Conservation (phyloP, 2,329 filamentous ascomycete species). For the Clarireedia sp. region DNA sequence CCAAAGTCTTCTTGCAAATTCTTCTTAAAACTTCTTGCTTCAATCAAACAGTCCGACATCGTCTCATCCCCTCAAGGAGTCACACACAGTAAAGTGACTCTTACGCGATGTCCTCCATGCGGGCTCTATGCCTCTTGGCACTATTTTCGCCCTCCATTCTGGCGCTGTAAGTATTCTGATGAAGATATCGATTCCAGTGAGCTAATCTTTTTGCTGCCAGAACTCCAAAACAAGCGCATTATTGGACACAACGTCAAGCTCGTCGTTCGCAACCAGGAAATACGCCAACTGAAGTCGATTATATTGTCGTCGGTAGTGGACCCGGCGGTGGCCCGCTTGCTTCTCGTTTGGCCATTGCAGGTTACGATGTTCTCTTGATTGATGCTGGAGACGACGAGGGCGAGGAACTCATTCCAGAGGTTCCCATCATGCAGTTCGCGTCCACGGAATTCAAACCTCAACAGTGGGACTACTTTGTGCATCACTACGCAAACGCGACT, state of each 20-base stretch:
- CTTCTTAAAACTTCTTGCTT: no score
- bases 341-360: slow-evolving; percentile 42
- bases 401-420: slow-evolving; percentile 34
- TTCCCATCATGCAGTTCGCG: slow-evolving; percentile 39
- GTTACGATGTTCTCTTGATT: slow-evolving; percentile 43
- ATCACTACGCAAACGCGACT: slow-evolving; percentile 16
- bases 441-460: slow-evolving; percentile 39
- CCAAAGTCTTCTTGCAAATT: no score
- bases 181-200: neutral
- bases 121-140: neutral
- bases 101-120: neutral
- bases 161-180: neutral
- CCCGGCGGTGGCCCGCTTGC: slow-evolving; percentile 44
- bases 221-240: slow-evolving; percentile 1
- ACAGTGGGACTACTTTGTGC: slow-evolving; percentile 41
- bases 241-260: slow-evolving; percentile 2
- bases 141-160: neutral
- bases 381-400: slow-evolving; percentile 47
- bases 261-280: neutral
- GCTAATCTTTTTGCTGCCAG: neutral
- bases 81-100: no score
- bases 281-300: slow-evolving; percentile 31
- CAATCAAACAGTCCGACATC: no score
- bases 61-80: no score
- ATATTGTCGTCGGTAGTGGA: slow-evolving; percentile 45